Conservation (phyloP, 306 rosid genomes). For the Crotalaria pallida region DNA sequence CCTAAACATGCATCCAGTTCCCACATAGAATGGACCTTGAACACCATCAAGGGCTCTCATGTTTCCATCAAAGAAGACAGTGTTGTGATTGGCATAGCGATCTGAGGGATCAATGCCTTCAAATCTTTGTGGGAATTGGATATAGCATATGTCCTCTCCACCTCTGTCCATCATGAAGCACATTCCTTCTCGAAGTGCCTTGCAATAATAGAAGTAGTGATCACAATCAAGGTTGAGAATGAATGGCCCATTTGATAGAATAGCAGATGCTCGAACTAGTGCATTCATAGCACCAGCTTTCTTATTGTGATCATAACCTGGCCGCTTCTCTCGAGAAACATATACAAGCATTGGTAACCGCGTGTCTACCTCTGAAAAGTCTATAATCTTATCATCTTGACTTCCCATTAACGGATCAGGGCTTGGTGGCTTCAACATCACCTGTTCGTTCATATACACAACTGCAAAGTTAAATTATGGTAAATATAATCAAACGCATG, state of each 20-base stretch:
- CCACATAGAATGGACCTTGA: conserved; percentile 84
- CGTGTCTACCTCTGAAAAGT: conserved; percentile 33
- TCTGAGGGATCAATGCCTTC: conserved; percentile 61
- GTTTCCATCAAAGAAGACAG: conserved; percentile 54
- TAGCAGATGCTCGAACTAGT: conserved; percentile 44
- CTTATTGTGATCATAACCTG: conserved; percentile 54
- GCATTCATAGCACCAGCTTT: conserved; percentile 63
- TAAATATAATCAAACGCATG: background rate
- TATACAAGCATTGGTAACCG: conserved; percentile 48
- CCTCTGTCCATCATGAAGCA: conserved; percentile 60
- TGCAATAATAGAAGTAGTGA: conserved; percentile 45
- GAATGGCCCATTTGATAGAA: conserved; percentile 47
- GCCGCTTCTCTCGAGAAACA: conserved; percentile 52
- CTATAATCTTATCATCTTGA: conserved; percentile 36
- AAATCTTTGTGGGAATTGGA: conserved; percentile 56
- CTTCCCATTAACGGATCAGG: conserved; percentile 38
- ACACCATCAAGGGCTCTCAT: conserved; percentile 58
- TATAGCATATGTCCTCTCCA: conserved; percentile 47
- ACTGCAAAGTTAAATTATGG: background rate
- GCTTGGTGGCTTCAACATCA: conserved; percentile 48
- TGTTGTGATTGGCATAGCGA: conserved; percentile 50
- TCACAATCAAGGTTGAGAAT: conserved; percentile 59
- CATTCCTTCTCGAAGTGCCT: conserved; percentile 50
- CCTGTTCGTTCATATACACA: conserved; percentile 12
- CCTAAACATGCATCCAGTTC: conserved; percentile 89